Evolutionary conservation across 352 stramenopile genomes (phyloP).

Genomic region (Globisporangium okanoganense): DNA sequence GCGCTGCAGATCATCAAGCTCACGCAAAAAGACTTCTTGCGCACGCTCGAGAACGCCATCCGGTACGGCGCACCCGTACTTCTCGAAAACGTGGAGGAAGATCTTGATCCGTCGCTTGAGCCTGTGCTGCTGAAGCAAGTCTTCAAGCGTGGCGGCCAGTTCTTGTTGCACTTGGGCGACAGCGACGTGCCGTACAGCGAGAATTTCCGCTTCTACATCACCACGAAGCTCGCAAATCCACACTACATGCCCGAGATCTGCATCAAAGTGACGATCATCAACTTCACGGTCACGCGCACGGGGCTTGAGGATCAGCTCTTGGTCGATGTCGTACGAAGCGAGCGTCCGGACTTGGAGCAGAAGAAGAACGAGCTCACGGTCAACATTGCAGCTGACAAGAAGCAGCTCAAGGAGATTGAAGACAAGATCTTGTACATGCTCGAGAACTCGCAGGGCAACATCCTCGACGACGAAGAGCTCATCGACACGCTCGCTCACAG

Average conservation of each 20-base stretch:
- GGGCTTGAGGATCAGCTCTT: slow-evolving; percentile 92
- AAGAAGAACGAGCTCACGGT: slow-evolving; percentile 92
- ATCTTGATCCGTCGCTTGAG: slow-evolving; percentile 91
- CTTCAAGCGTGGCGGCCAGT: slow-evolving; percentile 90
- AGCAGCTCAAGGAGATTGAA: slow-evolving; percentile 92
- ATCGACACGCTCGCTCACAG: slow-evolving; percentile 89
- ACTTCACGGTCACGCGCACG: slow-evolving; percentile 92
- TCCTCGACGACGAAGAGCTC: slow-evolving; percentile 92
- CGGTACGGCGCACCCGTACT: slow-evolving; percentile 89
- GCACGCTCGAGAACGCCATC: slow-evolving; percentile 91
- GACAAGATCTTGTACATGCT: slow-evolving; percentile 94
- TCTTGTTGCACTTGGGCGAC: slow-evolving; percentile 89
- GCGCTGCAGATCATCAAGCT: slow-evolving; percentile 93
- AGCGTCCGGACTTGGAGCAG: slow-evolving; percentile 89
- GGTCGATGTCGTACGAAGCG: slow-evolving; percentile 90
- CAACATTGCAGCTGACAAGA: slow-evolving; percentile 91
- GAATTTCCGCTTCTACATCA: slow-evolving; percentile 93
- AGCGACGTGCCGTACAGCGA: slow-evolving; percentile 91
- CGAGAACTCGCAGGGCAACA: slow-evolving; percentile 91
- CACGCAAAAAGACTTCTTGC: slow-evolving; percentile 89
- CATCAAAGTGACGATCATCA: slow-evolving; percentile 94
- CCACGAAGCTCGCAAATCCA: slow-evolving; percentile 92
- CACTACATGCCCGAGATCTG: slow-evolving; percentile 95
- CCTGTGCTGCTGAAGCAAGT: slow-evolving; percentile 92
- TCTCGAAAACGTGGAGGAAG: slow-evolving; percentile 93